A percentile compares a stretch with the other conserved stretches of the same genome.
Conservation (phyloP, 352 stramenopile genomes). For the Thalassiosira allenii region DNA sequence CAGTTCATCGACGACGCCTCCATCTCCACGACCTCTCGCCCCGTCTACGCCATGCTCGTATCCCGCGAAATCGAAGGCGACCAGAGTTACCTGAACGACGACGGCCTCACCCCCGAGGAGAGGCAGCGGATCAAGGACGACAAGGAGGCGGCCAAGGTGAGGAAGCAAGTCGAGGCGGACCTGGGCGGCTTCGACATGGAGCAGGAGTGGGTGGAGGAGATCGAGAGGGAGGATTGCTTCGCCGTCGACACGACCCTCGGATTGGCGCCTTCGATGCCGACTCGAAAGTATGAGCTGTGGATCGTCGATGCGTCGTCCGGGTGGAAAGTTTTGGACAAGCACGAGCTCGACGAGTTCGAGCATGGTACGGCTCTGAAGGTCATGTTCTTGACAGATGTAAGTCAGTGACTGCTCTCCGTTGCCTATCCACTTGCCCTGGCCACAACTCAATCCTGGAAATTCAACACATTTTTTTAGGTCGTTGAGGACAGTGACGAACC, state of each 20-base stretch:
- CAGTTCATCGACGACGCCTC: conserved; percentile 74
- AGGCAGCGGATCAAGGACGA: conserved; percentile 72
- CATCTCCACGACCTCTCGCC: conserved; percentile 67
- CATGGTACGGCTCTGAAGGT: conserved; percentile 79
- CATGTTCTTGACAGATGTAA: conserved; percentile 80
- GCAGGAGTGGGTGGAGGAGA: conserved; percentile 86
- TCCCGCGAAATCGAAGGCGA: conserved; percentile 81
- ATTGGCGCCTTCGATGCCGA: conserved; percentile 70
- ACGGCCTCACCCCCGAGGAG: conserved; percentile 79
- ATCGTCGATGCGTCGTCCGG: conserved; percentile 78
- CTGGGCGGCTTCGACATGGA: conserved; percentile 85
- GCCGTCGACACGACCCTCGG: conserved; percentile 70
- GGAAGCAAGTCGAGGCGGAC: conserved; percentile 85
- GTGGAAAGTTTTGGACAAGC: conserved; percentile 82
- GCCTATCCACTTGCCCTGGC: too few relatives aligned
- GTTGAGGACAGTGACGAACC: conserved; percentile 68
- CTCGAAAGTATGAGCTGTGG: conserved; percentile 77
- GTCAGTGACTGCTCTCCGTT: too few relatives aligned
- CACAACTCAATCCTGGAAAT: too few relatives aligned
- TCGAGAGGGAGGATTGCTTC: conserved; percentile 85
- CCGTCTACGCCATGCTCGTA: conserved; percentile 82
- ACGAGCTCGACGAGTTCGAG: conserved; percentile 79
- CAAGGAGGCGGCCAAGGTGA: conserved; percentile 78
- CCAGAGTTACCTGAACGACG: conserved; percentile 77
- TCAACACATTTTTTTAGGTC: too few relatives aligned